Evolutionary conservation across 257 asterid species (phyloP).

Genomic region (Jacaranda copaia): DNA sequence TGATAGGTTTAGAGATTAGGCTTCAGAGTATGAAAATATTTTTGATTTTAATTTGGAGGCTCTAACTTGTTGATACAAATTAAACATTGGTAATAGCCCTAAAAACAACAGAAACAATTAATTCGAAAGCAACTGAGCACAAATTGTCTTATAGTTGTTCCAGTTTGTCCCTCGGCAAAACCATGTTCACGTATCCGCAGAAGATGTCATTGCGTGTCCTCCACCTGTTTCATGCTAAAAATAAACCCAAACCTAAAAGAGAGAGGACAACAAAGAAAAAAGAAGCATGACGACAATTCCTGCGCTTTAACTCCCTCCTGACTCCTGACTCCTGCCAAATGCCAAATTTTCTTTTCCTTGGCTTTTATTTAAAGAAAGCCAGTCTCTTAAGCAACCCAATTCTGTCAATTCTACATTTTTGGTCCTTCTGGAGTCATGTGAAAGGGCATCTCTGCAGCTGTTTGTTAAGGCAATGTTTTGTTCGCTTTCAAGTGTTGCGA

Average conservation of each 20-base stretch:
- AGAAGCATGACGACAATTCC: conserved; percentile 31
- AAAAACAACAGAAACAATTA: too few relatives aligned
- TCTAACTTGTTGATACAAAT: too few relatives aligned
- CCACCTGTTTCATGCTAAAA: conserved; percentile 14
- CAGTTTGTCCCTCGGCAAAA: conserved; percentile 26
- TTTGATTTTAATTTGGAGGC: too few relatives aligned
- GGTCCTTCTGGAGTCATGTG: conserved; percentile 5
- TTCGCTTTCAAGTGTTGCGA: too few relatives aligned
- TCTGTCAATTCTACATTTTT: neutral
- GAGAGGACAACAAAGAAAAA: neutral
- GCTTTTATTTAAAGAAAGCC: conserved; percentile 22
- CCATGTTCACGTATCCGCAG: conserved; percentile 35
- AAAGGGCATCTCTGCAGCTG: neutral
- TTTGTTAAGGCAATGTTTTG: neutral
- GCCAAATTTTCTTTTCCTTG: neutral
- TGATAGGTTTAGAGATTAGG: too few relatives aligned
- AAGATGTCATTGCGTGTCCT: conserved; percentile 40
- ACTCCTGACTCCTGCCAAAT: neutral
- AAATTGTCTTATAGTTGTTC: neutral
- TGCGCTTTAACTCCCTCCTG: neutral
- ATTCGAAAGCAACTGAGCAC: too few relatives aligned
- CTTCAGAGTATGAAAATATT: too few relatives aligned
- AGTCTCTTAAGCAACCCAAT: conserved; percentile 24
- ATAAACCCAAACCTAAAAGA: neutral
- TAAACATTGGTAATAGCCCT: too few relatives aligned